These are phyloP conservation scores for Leucosporidium scottii DNA, from an alignment of 768 basidiomycete genomes.

Conservation along the genomic window DNA sequence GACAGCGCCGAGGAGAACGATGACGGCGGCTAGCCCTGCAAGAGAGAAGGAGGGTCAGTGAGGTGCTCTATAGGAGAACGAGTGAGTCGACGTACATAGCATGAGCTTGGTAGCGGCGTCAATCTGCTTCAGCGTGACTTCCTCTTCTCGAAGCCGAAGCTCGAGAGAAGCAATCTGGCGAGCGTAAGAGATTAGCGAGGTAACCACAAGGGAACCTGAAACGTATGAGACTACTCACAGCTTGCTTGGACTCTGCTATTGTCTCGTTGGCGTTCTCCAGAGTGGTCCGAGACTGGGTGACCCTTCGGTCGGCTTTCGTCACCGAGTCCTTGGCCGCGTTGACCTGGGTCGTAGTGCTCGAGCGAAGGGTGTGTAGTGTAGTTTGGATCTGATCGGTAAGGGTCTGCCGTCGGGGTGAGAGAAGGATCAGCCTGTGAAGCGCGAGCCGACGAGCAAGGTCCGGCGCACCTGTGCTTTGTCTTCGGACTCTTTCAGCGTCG, in stretches of 20 bases:
- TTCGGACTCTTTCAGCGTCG: background rate
- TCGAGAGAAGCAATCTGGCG: constrained; percentile 1
- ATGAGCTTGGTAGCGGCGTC: background rate
- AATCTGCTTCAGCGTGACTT: background rate
- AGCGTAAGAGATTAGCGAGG: background rate
- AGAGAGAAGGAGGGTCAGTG: too few species aligned
- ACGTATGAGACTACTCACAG: background rate
- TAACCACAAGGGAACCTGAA: too few species aligned
- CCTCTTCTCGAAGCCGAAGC: background rate
- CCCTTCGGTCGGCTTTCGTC: background rate
- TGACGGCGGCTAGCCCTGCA: too few species aligned
- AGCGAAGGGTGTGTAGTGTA: background rate
- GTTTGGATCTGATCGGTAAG: background rate
- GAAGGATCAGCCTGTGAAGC: background rate
- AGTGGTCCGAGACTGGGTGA: background rate
- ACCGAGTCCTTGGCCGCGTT: background rate
- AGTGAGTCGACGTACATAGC: background rate
- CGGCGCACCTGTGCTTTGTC: background rate
- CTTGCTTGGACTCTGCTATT: background rate
- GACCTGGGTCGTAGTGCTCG: background rate
- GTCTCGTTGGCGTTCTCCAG: background rate
- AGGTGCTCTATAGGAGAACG: too few species aligned
- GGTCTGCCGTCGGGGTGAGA: background rate
- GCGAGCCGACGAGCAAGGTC: background rate
- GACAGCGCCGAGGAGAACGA: too few species aligned